Evolutionary conservation across 257 asterid species (phyloP).

Genomic region (Avicennia marina): DNA sequence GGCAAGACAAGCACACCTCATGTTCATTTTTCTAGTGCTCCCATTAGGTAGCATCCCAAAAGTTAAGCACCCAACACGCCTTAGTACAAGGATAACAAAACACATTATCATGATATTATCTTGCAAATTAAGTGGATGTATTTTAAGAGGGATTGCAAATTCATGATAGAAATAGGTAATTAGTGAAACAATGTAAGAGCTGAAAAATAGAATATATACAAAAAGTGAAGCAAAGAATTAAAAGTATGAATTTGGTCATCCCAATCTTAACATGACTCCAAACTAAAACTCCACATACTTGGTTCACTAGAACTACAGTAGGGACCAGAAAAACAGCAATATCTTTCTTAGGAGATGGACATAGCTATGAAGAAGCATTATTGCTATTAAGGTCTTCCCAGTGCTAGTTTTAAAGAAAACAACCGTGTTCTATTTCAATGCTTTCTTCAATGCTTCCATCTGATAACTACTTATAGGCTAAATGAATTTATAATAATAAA

Average conservation of each 20-base stretch:
- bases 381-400: conserved; percentile 77
- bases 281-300: conserved; percentile 34
- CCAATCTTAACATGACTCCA: background rate
- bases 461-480: conserved; percentile 63
- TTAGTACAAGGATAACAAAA: too few relatives aligned
- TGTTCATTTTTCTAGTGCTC: conserved; percentile 26
- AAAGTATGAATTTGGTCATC: background rate
- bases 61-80: conserved; percentile 81
- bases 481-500: background rate
- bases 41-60: conserved; percentile 70
- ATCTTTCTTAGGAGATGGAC: conserved; percentile 47
- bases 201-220: background rate
- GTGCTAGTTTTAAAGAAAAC: conserved; percentile 80
- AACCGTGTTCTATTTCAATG: conserved; percentile 60
- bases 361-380: conserved; percentile 76
- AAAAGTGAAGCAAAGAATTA: background rate
- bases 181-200: background rate
- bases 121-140: too few relatives aligned
- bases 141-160: background rate
- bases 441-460: conserved; percentile 69
- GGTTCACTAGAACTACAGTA: conserved; percentile 62
- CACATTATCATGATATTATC: too few relatives aligned
- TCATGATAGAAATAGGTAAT: background rate
- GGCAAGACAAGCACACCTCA: conserved; percentile 72
- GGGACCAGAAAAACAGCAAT: conserved; percentile 85